Evolutionary conservation across 2,329 filamentous ascomycete genomes (phyloP), one percentile per base, ranked within the genome.

Genomic region (Colletotrichum siamense): DNA sequence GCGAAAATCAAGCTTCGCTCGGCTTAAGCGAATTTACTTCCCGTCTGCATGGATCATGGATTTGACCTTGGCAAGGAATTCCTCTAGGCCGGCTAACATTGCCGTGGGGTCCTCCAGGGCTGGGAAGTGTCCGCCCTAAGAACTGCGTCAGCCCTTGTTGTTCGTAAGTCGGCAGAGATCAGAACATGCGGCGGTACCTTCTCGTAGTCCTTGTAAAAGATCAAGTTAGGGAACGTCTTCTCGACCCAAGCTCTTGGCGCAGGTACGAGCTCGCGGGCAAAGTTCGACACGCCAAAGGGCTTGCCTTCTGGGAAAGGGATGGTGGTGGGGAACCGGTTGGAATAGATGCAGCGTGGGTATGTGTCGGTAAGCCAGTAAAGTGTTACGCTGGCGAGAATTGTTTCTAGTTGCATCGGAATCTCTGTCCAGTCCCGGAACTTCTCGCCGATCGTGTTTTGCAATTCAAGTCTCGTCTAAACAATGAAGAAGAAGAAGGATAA

Each of bases 291-390:
- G 0, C 67, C 26, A 15, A 63, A 62, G 12, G 57, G 67, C n/a
- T 63, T 49, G 34, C 16, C n/a, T 15, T 22, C 18, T 8, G 34
- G 67, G 16, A 52, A 70, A 26, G 18, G 34, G 0, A 32, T 8
- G 0, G 15, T 15, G 9, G 55, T 5, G 0, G 57, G 67, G 26
- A 34, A 26, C 13, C 89, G 85, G 76, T 92, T 91, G 4, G 87
- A 84, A 79, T 88, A 92, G 44, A 91, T 87, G 16, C 82, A 86
- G 9, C 84, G 85, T 1, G 88, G 85, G 66, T 86, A 86, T 6
- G 85, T 88, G 30, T 86, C 86, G 0, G 89, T 90, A 73, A 91
- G 82, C 90, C 90, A 92, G 79, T 91, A 92, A 7, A 92, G 79
- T 2, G 86, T 87, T 16, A 90, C 86, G 36, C 84, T 82, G n/a